phyloP scores from a whole-genome alignment of 495 filamentous ascomycete genomes.

The Pyrenopolyporus hunteri region DNA sequence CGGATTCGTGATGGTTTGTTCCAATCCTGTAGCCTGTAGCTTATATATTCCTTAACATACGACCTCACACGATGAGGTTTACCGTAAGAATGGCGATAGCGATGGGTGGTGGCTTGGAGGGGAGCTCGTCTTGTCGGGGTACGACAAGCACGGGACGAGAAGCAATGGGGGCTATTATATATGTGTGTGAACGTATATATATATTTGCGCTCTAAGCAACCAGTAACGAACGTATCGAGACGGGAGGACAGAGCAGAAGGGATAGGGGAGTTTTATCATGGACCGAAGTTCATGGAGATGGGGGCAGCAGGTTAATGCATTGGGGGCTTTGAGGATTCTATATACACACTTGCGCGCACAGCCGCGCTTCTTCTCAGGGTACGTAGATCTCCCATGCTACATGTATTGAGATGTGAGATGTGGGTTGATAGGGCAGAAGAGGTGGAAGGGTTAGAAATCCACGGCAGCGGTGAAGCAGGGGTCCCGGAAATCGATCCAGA shows the following conservation, averaged over 20 bases:
- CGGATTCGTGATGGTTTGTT: constrained; percentile 20
- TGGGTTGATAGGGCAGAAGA: constrained; percentile 39
- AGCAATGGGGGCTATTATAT: constrained; percentile 22
- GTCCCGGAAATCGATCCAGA: neutral
- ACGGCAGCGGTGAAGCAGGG: constrained; percentile 23
- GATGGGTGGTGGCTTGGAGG: no score
- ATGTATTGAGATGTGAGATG: constrained; percentile 8
- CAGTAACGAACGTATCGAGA: constrained; percentile 9
- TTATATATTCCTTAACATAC: constrained; percentile 8
- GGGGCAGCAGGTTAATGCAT: constrained; percentile 37
- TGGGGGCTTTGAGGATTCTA: constrained; percentile 42
- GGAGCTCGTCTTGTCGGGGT: neutral
- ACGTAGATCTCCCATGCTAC: constrained; percentile 18
- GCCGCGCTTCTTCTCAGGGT: constrained; percentile 26
- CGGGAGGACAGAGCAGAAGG: constrained; percentile 2
- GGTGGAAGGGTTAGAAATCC: constrained; percentile 9
- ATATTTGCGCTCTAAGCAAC: constrained; percentile 13
- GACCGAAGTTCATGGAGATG: constrained; percentile 34
- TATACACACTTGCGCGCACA: constrained; percentile 36
- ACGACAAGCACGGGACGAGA: neutral
- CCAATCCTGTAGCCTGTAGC: constrained; percentile 4
- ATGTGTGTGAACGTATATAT: constrained; percentile 18
- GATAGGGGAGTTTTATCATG: constrained; percentile 17
- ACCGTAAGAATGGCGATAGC: constrained; percentile 19
- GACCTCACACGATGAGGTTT: constrained; percentile 29